These are phyloP conservation scores for Rhododendron ferrugineum DNA, from an alignment of 148 eudicot species.

Conservation along the genomic window DNA sequence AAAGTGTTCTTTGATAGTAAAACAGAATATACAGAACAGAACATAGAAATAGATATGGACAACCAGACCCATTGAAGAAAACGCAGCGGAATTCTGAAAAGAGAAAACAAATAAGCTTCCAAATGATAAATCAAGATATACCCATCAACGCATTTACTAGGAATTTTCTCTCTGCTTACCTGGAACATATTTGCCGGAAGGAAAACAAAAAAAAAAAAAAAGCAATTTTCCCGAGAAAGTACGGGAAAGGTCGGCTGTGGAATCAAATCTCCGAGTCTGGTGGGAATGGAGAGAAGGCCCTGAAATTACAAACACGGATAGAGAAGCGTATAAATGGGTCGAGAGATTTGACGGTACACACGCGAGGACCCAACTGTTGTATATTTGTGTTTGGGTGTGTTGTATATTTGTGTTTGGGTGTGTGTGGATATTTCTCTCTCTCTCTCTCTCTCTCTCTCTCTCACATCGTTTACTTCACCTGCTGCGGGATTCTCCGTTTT, in stretches of 20 bases:
- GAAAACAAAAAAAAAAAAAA: not conserved
- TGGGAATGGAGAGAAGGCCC: conserved; percentile 5
- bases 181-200: not conserved
- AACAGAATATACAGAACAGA: conserved; percentile 10
- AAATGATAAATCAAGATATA: not conserved
- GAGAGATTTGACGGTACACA: conserved; percentile 18
- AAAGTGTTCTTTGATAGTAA: not conserved
- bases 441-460: conserved; percentile 1
- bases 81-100: not conserved
- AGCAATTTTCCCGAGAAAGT: not conserved
- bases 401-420: not conserved
- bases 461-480: conserved; percentile 23
- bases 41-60: conserved; percentile 4
- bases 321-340: not conserved
- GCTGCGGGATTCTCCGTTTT: conserved; percentile 20
- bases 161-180: conserved; percentile 12
- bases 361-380: not conserved
- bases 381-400: not conserved
- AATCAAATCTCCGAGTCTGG: conserved; percentile 11
- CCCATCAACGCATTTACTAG: not conserved
- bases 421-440: not conserved
- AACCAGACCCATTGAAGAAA: not conserved
- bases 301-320: conserved; percentile 13
- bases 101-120: not conserved
- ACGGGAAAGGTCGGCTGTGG: conserved; percentile 3